phyloP scores from a whole-genome alignment of 1,284 basidiomycete genomes.

The Austropuccinia psidii region DNA sequence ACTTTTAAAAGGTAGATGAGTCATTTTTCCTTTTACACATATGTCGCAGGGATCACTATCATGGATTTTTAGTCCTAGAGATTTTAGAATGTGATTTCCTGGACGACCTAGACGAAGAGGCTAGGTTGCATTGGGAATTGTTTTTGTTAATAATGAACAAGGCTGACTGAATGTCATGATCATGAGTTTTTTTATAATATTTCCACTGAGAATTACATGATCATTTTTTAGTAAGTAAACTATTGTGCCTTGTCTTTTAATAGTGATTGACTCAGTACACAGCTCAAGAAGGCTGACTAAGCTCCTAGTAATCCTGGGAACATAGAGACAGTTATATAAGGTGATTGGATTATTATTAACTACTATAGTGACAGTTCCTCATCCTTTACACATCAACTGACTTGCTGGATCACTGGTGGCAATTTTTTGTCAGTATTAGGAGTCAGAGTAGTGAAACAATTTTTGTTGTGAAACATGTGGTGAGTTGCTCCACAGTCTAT shows the following conservation, averaged over 20 bases:
- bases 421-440: background rate
- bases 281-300: no score
- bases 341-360: background rate
- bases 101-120: no score
- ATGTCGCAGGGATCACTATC: background rate
- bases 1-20: background rate
- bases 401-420: background rate
- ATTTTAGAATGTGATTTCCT: no score
- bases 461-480: background rate
- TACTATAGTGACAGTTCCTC: background rate
- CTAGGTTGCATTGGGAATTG: no score
- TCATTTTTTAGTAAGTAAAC: no score
- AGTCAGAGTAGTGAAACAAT: background rate
- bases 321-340: background rate
- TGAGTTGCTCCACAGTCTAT: background rate
- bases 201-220: no score
- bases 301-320: background rate
- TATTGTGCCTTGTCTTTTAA: no score
- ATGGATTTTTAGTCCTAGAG: no score
- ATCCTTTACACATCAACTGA: background rate
- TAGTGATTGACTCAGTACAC: no score
- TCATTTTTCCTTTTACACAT: background rate
- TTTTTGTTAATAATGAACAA: no score
- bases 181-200: no score
- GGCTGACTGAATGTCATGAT: no score